Evolutionary conservation across 176 grass and related monocot genomes (phyloP), one percentile per base, ranked within the genome.

Genomic region (Cocos nucifera): DNA sequence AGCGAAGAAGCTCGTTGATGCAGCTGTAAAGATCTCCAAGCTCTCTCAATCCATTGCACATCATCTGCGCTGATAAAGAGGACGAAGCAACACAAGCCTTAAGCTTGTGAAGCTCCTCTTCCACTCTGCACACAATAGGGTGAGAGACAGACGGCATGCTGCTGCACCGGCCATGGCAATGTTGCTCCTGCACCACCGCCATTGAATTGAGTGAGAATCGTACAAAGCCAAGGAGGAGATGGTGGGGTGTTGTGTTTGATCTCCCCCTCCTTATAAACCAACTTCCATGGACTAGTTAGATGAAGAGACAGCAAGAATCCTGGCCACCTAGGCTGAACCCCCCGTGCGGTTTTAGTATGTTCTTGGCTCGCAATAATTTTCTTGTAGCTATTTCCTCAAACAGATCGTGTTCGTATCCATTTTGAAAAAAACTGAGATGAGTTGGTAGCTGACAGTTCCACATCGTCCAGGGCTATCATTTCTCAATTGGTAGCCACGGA

Each of bases 61-160:
- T 50, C 53, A 57, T 58, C 22, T 69, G 14, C 2, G 23, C 23
- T 0, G 57, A 49, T 17, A 62, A 67, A 50, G 51, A 75, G 27
- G 49, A 22, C 18, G 63, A 62, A 15, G 25, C 50, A 12, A 63
- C 55, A 64, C 9, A 63, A 58, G n/a, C 49, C 14, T 64, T 74
- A 30, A 74, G 17, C 56, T 63, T 69, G 19, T 53, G 24, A 2
- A 80, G 51, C 35, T 69, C 78, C 27, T 73, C 64, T 51, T 80
- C 78, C 2, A 55, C 51, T 26, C 66, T 80, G 26, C 69, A 49
- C 4, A 74, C 15, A 49, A 68, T 20, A 1, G 64, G 51, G 27
- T 80, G 70, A 12, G 63, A 48, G 3, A 20, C 56, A 28, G 57
- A 4, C 1, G 78, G 78, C 57, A 80, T 28, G 63, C 78, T 69